Base-by-base conservation (phyloP, 2,329 filamentous ascomycete genomes). In the Colletotrichum destructivum region DNA sequence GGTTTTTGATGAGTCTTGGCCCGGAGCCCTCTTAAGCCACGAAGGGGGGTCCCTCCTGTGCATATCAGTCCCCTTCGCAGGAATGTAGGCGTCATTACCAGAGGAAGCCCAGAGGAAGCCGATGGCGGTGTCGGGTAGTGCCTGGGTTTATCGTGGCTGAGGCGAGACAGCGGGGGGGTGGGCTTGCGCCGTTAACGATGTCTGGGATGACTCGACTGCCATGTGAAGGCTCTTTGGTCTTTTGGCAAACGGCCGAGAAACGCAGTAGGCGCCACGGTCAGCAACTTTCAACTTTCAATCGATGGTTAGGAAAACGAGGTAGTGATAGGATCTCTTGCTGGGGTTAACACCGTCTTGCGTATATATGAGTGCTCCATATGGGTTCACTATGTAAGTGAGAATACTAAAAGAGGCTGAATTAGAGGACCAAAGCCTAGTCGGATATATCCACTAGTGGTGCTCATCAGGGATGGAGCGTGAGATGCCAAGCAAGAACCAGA, bases 221-320 rank as follows among this genome's bases (percentile, higher is more conserved):
- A 35, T 56, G 0, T 2, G 12, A 1, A 15, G 21, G 8, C 40
- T 59, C 4, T 35, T 70, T 8, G 5, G 11, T 26, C 26, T 26
- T 26, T 26, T 3, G 26, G 16, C 11, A 55, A 65, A 61, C 54
- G 60, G 69, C 66, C 4, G 21, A 70, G 47, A 46, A 26, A 16
- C 11, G 26, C 26, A 4, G 3, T 40, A 8, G 23, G 21, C 12
- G 21, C 49, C 4, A 51, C 47, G 13, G 11, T 11, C 2, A 13
- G 55, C 62, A 40, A 42, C 42, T 31, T 42, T 66, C 13, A 62
- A 61, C 52, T 44, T 55, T 16, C 40, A 65, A 35, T 21, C 44
- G 16, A 12, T 63, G 13, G 26, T 26, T 26, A 4, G 26, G 26
- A 4, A 26, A 26, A 26, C 26, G 4, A 26, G 26, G 26, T 4